phyloP scores from a whole-genome alignment of 2,329 filamentous ascomycete genomes.

The Macrophomina tecta region DNA sequence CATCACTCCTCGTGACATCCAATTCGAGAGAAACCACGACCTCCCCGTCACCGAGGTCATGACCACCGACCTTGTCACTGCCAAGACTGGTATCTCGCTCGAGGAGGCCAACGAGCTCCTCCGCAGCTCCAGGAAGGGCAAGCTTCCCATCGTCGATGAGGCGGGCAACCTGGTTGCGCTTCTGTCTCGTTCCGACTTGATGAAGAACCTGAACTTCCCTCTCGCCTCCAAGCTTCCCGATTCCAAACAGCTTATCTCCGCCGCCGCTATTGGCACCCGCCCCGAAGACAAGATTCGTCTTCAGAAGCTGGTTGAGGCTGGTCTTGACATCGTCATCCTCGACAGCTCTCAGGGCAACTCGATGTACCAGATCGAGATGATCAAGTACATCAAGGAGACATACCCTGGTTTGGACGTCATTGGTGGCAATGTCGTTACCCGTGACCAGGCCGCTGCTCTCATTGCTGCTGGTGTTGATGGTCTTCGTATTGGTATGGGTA shows the following conservation, averaged over 20 bases:
- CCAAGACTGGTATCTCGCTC: conserved; percentile 79
- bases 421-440: conserved; percentile 96
- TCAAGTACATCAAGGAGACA: conserved; percentile 90
- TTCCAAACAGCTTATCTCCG: conserved; percentile 96
- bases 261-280: conserved; percentile 92
- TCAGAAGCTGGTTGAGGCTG: conserved; percentile 87
- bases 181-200: conserved; percentile 76
- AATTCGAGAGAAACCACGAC: conserved; percentile 82
- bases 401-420: conserved; percentile 91
- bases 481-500: conserved; percentile 98
- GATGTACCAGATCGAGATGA: conserved; percentile 98
- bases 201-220: conserved; percentile 98
- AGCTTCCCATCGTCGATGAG: conserved; percentile 89
- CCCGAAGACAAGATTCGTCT: conserved; percentile 90
- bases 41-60: conserved; percentile 87
- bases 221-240: conserved; percentile 94
- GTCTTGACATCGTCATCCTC: conserved; percentile 91
- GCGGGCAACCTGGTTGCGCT: conserved; percentile 72
- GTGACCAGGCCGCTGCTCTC: conserved; percentile 89
- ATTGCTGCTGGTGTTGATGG: conserved; percentile 96
- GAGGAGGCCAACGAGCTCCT: conserved; percentile 91
- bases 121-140: conserved; percentile 96
- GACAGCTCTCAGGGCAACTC: conserved; percentile 98
- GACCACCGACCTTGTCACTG: conserved; percentile 93
- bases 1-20: conserved; percentile 96